Evolutionary conservation across 176 grass and related monocot species (phyloP), one percentile per base, ranked within the genome.

Genomic region (Juncus effusus): DNA sequence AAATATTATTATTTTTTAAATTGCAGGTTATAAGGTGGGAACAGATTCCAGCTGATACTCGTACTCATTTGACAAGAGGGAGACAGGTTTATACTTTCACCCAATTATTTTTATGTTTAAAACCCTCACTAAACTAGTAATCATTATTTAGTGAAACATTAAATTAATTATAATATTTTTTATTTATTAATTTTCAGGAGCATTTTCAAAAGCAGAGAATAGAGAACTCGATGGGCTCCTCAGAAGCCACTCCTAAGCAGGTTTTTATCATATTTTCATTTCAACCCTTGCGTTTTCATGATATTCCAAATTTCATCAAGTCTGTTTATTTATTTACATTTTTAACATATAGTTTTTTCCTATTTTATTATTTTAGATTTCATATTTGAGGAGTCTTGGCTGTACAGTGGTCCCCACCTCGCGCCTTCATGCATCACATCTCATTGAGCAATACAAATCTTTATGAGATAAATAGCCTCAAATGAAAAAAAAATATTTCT

Each of bases 131-230:
- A 16, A 19, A 13, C 51, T 59, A 59, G 19, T 57, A 11, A 59
- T 64, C 38, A 41, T 62, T 42, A 45, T 6, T 28, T 15, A 1
- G 4, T 14, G 68, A 16, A 64, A 5, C 12, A 51, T 56, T 0
- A 40, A 65, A 10, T 66, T 66, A 11, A 66, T 63, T 15, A 3
- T 63, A 3, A 11, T 51, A 0, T 78, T 52, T 51, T 49, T 60
- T 16, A 54, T 41, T 56, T 10, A 77, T 61, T 79, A 74, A 47
- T n/a, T 85, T 80, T 79, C 70, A 96, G 92, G 92, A 96, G 76
- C 91, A 96, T 80, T 96, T 96, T 61, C 91, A 91, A 63, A 96
- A 91, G 76, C 92, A 88, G 56, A 96, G 92, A 72, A 88, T 96
- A 62, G 92, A 96, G 66, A 91, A 88, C 60, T 96, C 87, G 3